Evolutionary conservation across 768 basidiomycete genomes (phyloP), one percentile per base, ranked within the genome.

Genomic region (Lactarius deliciosus): DNA sequence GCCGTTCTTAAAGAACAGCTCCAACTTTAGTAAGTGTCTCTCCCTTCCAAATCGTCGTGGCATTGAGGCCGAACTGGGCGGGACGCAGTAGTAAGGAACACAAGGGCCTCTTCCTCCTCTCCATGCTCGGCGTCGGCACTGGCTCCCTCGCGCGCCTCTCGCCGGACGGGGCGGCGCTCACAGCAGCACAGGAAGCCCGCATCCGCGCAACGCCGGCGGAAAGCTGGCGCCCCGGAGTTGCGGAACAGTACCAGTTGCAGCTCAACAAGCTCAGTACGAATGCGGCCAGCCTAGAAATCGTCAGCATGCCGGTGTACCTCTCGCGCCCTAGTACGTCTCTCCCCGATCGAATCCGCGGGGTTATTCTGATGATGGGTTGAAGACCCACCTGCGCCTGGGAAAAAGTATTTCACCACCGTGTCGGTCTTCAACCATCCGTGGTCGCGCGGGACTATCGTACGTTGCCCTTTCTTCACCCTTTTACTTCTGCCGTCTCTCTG

Each of bases 381-480:
- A 80, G 79, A 76, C 45, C 71, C 74, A 0, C 77, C 79, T 0
- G 76, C 75, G 63, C 68, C 76, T 0, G 79, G 79, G 1, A 82
- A 81, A 70, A 76, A 73, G 22, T 85, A 85, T 68, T 55, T 81
- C 28, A 78, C 80, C 0, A 53, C 84, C 18, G 57, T 76, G 6
- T 71, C 70, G 7, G 74, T 76, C 0, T 68, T 77, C n/a, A 81
- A 82, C 62, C 80, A 85, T 58, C 76, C 77, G 2, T 78, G 83
- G 68, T 82, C 81, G 11, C 74, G 83, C 15, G 84, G 85, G 1
- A 77, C 80, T 0, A 81, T 86, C 64, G 83, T 83, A 59, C 45
- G 80, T 75, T 75, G 10, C 30, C 38, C 41, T 18, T 3, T 18
- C 53, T 38, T 20, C 22, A 38, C 45, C 28, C n/a, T 30, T 18